Evolutionary conservation across 208 protist genomes (phyloP).

Genomic region (Trypanosoma rangeli): DNA sequence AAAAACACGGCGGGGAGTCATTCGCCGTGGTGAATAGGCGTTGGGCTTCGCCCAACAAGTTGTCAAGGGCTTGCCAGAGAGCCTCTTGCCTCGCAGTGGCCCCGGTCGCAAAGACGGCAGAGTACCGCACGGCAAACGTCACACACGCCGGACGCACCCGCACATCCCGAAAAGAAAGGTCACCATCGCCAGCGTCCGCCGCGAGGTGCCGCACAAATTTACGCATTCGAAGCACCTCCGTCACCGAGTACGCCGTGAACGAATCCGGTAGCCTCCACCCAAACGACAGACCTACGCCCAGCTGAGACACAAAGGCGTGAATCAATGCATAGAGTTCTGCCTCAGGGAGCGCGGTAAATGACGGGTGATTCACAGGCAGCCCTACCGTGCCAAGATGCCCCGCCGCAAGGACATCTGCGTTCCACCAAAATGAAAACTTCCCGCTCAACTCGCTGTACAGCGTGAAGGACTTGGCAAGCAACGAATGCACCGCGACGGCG

Average conservation of each 20-base stretch:
- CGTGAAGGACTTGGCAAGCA: background rate
- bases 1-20: constrained; percentile 1
- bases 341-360: background rate
- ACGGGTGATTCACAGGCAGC: background rate
- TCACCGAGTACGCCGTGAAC: background rate
- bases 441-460: constrained; percentile 7
- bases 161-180: background rate
- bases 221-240: constrained; percentile 3
- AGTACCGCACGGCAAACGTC: constrained; percentile 16
- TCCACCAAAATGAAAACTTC: constrained; percentile 49
- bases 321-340: constrained; percentile 1
- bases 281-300: constrained; percentile 33
- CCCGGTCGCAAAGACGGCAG: constrained; percentile 5
- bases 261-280: constrained; percentile 23
- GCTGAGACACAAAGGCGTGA: background rate
- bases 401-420: constrained; percentile 37
- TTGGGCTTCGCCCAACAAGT: background rate
- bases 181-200: background rate
- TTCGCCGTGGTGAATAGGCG: constrained; percentile 4
- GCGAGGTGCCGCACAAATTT: constrained; percentile 6
- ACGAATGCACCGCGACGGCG: constrained; percentile 13
- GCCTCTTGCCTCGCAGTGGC: background rate
- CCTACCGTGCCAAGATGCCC: background rate
- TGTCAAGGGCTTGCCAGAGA: constrained; percentile 5
- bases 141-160: constrained; percentile 2